Conservation (phyloP, 345 rosid genomes). For the Erysimum cheiranthoides region DNA sequence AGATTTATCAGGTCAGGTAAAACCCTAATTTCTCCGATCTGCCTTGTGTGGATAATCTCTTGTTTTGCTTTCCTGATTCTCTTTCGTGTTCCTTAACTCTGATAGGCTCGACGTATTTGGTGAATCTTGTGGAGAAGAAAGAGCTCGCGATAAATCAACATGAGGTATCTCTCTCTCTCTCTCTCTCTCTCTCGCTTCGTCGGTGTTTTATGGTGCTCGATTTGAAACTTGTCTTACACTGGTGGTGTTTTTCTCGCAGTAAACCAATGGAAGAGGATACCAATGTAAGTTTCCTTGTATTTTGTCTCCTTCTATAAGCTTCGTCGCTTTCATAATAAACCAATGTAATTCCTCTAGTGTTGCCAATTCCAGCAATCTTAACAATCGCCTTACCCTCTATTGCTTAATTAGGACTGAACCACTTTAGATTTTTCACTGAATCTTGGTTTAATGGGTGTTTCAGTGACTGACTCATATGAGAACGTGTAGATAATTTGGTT, state of each 20-base stretch:
- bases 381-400: neutral
- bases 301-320: conserved; percentile 1
- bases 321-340: neutral
- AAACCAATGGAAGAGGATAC: conserved; percentile 74
- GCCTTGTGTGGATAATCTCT: neutral
- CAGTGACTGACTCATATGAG: neutral
- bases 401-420: neutral
- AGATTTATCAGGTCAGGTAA: conserved; percentile 31
- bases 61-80: neutral
- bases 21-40: conserved; percentile 36
- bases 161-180: conserved; percentile 35
- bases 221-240: conserved; percentile 1
- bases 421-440: neutral
- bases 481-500: neutral
- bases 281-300: conserved; percentile 38
- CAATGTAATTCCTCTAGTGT: neutral
- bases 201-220: neutral
- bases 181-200: conserved; percentile 27
- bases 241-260: conserved; percentile 41
- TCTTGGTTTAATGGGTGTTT: neutral
- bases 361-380: neutral
- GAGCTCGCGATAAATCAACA: conserved; percentile 16
- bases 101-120: conserved; percentile 4
- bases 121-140: neutral
- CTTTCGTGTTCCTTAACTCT: neutral